These are phyloP conservation scores for Grammothele lineata DNA, from an alignment of 768 basidiomycete species.

Conservation along the genomic window DNA sequence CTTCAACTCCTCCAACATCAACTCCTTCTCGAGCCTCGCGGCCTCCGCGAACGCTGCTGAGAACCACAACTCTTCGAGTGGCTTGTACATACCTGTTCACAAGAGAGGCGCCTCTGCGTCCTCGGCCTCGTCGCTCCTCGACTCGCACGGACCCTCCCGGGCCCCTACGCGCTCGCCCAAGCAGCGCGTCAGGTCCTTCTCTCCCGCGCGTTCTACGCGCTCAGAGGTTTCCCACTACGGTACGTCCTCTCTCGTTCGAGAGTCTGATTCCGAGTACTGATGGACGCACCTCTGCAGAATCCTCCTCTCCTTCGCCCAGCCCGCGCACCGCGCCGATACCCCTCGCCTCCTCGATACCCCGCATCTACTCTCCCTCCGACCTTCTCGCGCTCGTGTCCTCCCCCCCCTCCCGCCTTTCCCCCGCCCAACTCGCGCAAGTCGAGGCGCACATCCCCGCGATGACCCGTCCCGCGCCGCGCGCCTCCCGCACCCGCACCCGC, in stretches of 20 bases:
- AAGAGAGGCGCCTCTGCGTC: conserved; percentile 12
- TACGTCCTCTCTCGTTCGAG: background rate
- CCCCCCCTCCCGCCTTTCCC: conserved; percentile 12
- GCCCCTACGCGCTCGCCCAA: conserved; percentile 7
- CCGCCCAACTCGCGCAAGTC: conserved; percentile 13
- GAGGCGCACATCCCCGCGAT: conserved; percentile 14
- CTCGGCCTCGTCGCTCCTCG: conserved; percentile 9
- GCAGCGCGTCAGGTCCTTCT: background rate
- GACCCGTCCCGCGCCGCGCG: background rate
- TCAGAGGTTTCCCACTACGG: background rate
- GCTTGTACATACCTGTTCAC: conserved; percentile 22
- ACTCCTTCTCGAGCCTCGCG: background rate
- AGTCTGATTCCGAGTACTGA: background rate
- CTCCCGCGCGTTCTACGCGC: background rate
- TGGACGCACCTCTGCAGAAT: background rate
- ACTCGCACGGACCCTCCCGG: background rate
- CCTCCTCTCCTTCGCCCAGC: background rate
- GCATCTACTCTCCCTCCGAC: conserved; percentile 15
- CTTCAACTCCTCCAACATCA: background rate
- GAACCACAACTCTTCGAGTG: background rate
- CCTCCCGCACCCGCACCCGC: background rate
- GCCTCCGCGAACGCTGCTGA: background rate
- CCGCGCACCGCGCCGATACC: conserved; percentile 12
- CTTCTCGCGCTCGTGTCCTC: conserved; percentile 22
- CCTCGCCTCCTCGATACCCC: conserved; percentile 17